Evolutionary conservation across 2,329 filamentous ascomycete species (phyloP), one percentile per base, ranked within the genome.

Genomic region (Verticillium nubilum): DNA sequence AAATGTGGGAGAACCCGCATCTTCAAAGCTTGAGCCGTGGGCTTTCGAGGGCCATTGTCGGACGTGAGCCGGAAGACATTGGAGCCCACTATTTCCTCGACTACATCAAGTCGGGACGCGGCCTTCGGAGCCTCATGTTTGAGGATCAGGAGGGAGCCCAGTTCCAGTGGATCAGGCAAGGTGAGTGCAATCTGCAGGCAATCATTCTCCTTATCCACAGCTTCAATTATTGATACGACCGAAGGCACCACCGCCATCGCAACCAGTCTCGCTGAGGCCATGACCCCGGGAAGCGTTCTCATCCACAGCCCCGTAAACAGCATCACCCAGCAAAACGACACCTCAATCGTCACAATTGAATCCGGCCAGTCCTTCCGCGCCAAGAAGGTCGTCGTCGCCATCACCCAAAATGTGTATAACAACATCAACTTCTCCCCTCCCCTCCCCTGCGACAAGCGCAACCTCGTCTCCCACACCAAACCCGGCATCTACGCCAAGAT

Each of bases 401-500:
- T 67, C 15, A 67, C 68, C 2, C 67, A 65, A 3, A 62, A 67
- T 27, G 62, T 65, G 3, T 70, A 67, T 42, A 31, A 50, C 15
- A 56, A 62, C 17, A 65, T 69, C 33, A 53, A 58, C 2, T 69
- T 70, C 53, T 61, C 64, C 5, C 69, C 69, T 9, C 59, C 67
- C 0, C 66, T 77, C 5, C 73, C 75, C 0, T 15, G 42, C 0
- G 56, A 56, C 4, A 73, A 75, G 55, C 54, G 61, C 23, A 59
- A 58, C 0, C 58, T 76, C 17, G 64, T 66, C 1, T 65, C 69
- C 1, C 59, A 62, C 9, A 74, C 72, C 4, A 69, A 65, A 19
- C 66, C 70, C 0, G 75, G 75, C 2, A 65, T 69, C 56, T 76
- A 73, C 55, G 70, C 68, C 50, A 78, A 77, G 60, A 62, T 66